Base-by-base conservation (phyloP, 345 rosid genomes). In the Nephelium lappaceum region DNA sequence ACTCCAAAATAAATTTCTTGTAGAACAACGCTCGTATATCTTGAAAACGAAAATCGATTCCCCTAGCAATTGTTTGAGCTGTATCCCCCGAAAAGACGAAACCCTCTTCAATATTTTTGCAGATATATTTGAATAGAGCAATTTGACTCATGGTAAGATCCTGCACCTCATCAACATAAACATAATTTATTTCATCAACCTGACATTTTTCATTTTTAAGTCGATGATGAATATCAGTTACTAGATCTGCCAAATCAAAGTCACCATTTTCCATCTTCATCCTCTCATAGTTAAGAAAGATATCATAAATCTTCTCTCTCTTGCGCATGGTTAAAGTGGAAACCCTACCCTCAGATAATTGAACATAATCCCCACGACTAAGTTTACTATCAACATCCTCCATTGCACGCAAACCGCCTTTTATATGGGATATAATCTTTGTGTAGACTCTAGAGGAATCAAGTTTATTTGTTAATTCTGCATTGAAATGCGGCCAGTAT, bases 121-220 rank as follows among this genome's bases (percentile, higher is more conserved):
- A 84, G 0, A 87, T 67, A 53, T 84, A 76, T 36, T 85, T 86
- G 81, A 88, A 82, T 25, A 90, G 86, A 11, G 86, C 85, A 79
- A 88, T 80, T 67, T 90, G 92, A 15, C 88, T 84, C 86, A 85
- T 81, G 18, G 92, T 82, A 9, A 88, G 89, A 83, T 90, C 93
- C 64, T 90, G 93, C 58, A 90, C 93, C 72, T 90, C 91, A 70
- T 90, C 93, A 16, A 90, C 78, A 49, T 88, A 90, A 42, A 90
- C 89, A 81, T 84, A 90, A 71, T 87, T 78, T 79, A 90, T 78
- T 5, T 47, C 3, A 2, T 86, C 84, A 31, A 84, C 87, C 31
- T n/a, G 55, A 53, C 84, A 82, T n/a, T 36, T 72, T 75, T 68
- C 80, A 10, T 3, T 31, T 31, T 67, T 71, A 71, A 91, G 77